Conservation (phyloP, 164 flowering plant species). For the Umbilicus rupestris region DNA sequence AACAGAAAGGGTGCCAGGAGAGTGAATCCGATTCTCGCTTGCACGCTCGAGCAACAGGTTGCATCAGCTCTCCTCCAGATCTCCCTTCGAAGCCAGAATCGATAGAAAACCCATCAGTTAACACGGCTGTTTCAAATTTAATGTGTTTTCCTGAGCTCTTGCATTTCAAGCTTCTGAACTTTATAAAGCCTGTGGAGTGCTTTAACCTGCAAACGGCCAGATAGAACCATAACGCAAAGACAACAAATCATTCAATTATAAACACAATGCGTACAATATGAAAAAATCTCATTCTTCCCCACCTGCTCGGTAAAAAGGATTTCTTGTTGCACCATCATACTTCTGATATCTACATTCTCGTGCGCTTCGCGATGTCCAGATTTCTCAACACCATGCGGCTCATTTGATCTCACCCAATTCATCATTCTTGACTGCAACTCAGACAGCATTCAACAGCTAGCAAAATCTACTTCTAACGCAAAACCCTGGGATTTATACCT, state of each 20-base stretch:
- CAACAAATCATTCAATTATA: too few relatives aligned
- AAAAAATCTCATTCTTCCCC: neutral
- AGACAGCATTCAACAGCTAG: neutral
- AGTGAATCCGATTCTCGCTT: neutral
- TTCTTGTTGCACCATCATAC: neutral
- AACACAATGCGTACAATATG: too few relatives aligned
- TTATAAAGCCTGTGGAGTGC: neutral
- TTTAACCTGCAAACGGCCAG: slow-evolving; percentile 3
- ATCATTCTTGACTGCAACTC: neutral
- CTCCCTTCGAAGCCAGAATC: neutral
- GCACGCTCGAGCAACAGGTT: neutral
- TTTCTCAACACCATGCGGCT: neutral
- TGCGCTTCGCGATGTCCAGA: neutral
- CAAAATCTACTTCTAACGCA: neutral
- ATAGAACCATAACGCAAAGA: neutral
- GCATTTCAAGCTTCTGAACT: neutral
- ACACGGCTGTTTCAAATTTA: neutral
- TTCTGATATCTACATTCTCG: neutral
- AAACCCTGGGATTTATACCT: too few relatives aligned
- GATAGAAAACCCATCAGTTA: neutral
- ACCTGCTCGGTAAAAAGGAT: neutral
- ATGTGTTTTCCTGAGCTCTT: neutral
- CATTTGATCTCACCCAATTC: neutral
- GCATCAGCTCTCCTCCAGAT: neutral
- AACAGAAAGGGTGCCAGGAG: slow-evolving; percentile 1